Evolutionary conservation across 2,329 filamentous ascomycete species (phyloP).

Genomic region (Fusarium tuaranense): DNA sequence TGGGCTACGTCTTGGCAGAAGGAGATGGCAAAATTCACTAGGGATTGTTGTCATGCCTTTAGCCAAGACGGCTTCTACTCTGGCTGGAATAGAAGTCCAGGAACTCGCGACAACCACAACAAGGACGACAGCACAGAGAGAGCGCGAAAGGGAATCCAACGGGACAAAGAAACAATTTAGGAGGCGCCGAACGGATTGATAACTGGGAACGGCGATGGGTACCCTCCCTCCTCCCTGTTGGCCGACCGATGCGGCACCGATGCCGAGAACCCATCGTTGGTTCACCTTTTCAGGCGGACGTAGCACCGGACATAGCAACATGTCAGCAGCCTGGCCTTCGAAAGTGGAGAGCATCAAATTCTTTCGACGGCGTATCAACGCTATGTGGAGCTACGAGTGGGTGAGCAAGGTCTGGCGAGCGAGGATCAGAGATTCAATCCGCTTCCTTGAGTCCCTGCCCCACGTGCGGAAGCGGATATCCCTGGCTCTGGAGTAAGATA

Average conservation of each 20-base stretch:
- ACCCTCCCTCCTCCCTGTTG: slow-evolving; percentile 15
- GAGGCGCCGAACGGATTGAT: slow-evolving; percentile 19
- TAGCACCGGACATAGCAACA: slow-evolving; percentile 25
- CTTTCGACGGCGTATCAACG: slow-evolving; percentile 8
- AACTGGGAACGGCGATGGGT: slow-evolving; percentile 12
- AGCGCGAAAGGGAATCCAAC: neutral
- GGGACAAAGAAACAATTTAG: slow-evolving; percentile 12
- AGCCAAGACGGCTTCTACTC: neutral
- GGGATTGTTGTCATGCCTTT: slow-evolving; percentile 17
- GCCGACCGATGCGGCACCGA: slow-evolving; percentile 40
- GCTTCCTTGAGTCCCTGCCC: neutral
- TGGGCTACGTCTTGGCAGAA: neutral
- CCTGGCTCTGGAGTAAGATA: slow-evolving; percentile 7
- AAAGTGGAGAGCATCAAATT: slow-evolving; percentile 33
- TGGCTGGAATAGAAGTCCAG: neutral
- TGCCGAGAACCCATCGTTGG: slow-evolving; percentile 16
- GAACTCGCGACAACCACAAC: neutral
- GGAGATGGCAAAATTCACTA: slow-evolving; percentile 19
- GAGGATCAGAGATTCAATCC: slow-evolving; percentile 5
- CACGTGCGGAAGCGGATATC: slow-evolving; percentile 7
- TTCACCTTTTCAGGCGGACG: slow-evolving; percentile 11
- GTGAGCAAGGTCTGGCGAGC: slow-evolving; percentile 4
- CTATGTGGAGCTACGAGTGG: slow-evolving; percentile 22
- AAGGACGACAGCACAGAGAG: neutral
- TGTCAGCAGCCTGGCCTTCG: slow-evolving; percentile 8